Evolutionary conservation across 2,329 filamentous ascomycete genomes (phyloP).

Genomic region (Trichophyton benhamiae): DNA sequence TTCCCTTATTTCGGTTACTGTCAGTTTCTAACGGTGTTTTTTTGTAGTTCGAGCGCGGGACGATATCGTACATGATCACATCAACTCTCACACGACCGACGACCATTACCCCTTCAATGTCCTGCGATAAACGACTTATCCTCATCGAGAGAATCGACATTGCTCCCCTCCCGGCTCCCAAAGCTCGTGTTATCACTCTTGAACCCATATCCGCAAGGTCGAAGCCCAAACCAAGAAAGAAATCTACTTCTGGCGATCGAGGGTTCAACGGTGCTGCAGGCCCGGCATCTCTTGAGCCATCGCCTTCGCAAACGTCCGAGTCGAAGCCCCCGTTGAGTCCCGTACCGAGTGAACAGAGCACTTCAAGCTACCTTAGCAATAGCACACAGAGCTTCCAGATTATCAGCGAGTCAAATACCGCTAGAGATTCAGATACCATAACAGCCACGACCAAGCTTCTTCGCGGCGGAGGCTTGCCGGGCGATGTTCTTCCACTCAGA

Average conservation of each 20-base stretch:
- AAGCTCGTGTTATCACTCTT: slow-evolving; percentile 70
- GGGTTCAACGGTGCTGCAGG: slow-evolving; percentile 28
- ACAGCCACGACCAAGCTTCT: slow-evolving; percentile 73
- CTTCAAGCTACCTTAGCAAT: slow-evolving; percentile 56
- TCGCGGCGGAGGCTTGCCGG: slow-evolving; percentile 72
- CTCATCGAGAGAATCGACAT: slow-evolving; percentile 77
- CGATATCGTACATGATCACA: slow-evolving; percentile 81
- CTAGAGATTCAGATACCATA: slow-evolving; percentile 55
- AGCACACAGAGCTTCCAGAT: slow-evolving; percentile 50
- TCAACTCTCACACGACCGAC: slow-evolving; percentile 82
- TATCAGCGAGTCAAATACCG: slow-evolving; percentile 33
- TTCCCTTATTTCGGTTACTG: not conserved
- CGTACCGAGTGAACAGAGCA: slow-evolving; percentile 55
- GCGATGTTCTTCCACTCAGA: slow-evolving; percentile 67
- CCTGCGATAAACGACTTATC: slow-evolving; percentile 68
- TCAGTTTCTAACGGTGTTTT: not conserved
- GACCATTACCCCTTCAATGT: slow-evolving; percentile 66
- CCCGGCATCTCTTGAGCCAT: slow-evolving; percentile 18
- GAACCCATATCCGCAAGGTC: slow-evolving; percentile 68
- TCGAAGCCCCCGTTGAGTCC: slow-evolving; percentile 33
- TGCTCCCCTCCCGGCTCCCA: slow-evolving; percentile 58
- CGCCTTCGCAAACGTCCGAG: slow-evolving; percentile 4
- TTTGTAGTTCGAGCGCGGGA: slow-evolving; percentile 83
- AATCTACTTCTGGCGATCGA: slow-evolving; percentile 31
- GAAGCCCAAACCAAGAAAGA: slow-evolving; percentile 41